These are phyloP conservation scores for Phytophthora quininea DNA, from an alignment of 352 stramenopile genomes.

Conservation along the genomic window DNA sequence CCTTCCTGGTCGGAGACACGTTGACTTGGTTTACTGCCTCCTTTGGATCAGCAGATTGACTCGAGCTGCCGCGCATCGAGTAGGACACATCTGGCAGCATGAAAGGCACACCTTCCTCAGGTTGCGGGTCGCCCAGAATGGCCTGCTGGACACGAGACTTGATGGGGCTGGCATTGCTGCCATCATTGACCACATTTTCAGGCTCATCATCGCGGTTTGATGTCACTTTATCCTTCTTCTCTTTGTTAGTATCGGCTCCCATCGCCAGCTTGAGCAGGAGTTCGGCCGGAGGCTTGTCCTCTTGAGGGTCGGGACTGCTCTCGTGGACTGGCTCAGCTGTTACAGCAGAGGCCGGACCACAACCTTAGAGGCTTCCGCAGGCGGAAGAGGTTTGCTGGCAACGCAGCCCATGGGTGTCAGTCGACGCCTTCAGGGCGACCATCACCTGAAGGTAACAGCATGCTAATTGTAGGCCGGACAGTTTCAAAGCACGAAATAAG, in stretches of 20 bases:
- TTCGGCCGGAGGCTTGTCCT: conserved; percentile 6
- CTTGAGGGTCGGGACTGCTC: neutral
- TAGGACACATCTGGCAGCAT: conserved; percentile 40
- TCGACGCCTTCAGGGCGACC: too few species aligned
- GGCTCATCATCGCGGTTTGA: neutral
- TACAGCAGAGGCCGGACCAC: neutral
- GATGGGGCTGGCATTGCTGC: conserved; percentile 12
- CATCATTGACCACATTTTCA: neutral
- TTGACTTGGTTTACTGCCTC: conserved; percentile 13
- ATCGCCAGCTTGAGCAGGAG: conserved; percentile 29
- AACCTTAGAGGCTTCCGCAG: conserved; percentile 2
- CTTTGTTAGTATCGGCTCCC: conserved; percentile 7
- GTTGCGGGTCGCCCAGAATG: conserved; percentile 25
- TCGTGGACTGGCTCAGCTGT: neutral
- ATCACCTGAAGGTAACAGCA: too few species aligned
- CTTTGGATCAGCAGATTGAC: conserved; percentile 14
- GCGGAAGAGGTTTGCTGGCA: conserved; percentile 21
- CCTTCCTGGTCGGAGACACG: conserved; percentile 13
- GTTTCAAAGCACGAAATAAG: neutral
- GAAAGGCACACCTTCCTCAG: conserved; percentile 19
- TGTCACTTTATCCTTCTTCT: neutral
- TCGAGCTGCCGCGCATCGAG: conserved; percentile 31
- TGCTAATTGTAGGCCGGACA: conserved; percentile 16
- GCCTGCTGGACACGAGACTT: conserved; percentile 29
- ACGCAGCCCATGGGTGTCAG: conserved; percentile 28